A percentile compares a stretch with the other conserved stretches of the same genome.
These are phyloP conservation scores for Eragrostis tef DNA, from an alignment of 202 grass and related monocot species.

Conservation along the genomic window DNA sequence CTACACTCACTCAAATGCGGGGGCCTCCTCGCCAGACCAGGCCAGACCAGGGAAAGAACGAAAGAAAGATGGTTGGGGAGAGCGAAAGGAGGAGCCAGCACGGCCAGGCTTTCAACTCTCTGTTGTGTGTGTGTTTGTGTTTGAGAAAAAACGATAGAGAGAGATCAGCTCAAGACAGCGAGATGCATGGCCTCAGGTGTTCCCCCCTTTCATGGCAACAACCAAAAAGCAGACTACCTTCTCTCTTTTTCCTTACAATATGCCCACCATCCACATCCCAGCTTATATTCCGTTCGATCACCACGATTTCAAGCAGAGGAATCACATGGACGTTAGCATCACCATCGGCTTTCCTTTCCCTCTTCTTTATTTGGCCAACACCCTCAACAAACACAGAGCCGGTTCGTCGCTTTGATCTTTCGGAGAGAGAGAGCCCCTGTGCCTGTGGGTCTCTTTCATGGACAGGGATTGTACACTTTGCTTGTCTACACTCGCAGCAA, in stretches of 20 bases:
- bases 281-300: constrained; percentile 11
- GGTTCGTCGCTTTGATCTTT: not conserved
- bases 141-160: not conserved
- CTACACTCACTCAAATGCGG: not conserved
- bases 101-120: too few species aligned
- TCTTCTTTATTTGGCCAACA: not conserved
- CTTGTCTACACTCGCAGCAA: constrained; percentile 30
- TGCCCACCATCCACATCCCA: constrained; percentile 14
- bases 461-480: constrained; percentile 12
- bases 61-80: not conserved
- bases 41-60: not conserved
- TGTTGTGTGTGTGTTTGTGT: too few species aligned
- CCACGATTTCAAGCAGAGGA: constrained; percentile 10
- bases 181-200: constrained; percentile 46
- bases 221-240: constrained; percentile 6
- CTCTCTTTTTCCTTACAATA: not conserved
- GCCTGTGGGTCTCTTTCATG: constrained; percentile 13
- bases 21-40: constrained; percentile 32
- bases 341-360: not conserved
- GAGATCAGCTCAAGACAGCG: constrained; percentile 3
- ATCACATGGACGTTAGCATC: not conserved
- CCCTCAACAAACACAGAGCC: not conserved
- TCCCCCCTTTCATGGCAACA: constrained; percentile 28
- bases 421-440: not conserved
- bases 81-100: too few species aligned